Conservation (phyloP, 2,329 filamentous ascomycete genomes). For the Chaetomiaceae sp. region DNA sequence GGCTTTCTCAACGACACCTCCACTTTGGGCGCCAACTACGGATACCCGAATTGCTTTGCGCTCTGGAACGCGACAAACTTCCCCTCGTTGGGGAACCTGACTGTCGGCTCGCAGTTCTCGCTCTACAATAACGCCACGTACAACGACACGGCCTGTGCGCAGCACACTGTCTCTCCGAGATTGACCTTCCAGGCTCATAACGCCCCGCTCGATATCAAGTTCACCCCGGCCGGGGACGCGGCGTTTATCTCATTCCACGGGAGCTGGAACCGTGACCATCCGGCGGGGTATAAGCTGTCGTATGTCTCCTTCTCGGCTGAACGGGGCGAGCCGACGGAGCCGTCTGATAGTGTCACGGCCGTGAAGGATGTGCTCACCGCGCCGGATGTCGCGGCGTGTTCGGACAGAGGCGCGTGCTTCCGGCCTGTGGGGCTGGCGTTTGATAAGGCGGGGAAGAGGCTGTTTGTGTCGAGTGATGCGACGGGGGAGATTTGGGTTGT, state of each 20-base stretch:
- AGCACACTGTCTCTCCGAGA: conserved; percentile 44
- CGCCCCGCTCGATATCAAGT: conserved; percentile 68
- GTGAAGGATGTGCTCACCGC: conserved; percentile 54
- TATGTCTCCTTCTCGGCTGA: conserved; percentile 36
- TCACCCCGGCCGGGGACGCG: conserved; percentile 49
- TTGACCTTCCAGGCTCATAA: conserved; percentile 61
- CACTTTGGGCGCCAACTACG: conserved; percentile 51
- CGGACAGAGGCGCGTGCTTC: conserved; percentile 50
- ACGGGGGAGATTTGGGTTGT: conserved; percentile 64
- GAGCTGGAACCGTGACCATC: conserved; percentile 50
- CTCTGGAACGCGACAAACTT: conserved; percentile 54
- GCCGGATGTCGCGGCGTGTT: conserved; percentile 47
- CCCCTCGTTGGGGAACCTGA: conserved; percentile 39
- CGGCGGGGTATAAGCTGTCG: conserved; percentile 45
- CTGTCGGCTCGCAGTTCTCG: conserved; percentile 48
- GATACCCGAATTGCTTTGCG: conserved; percentile 66
- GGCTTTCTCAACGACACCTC: conserved; percentile 45
- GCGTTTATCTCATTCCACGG: conserved; percentile 70
- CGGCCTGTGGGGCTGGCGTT: conserved; percentile 57
- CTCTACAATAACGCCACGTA: conserved; percentile 32
- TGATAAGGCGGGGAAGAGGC: conserved; percentile 43
- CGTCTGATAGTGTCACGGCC: conserved; percentile 42
- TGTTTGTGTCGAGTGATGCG: conserved; percentile 60
- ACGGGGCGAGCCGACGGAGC: conserved; percentile 39
- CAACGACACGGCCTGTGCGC: conserved; percentile 43